Evolutionary conservation across 2,329 filamentous ascomycete genomes (phyloP), one percentile per base, ranked within the genome.

Genomic region (Beauveria sp.): DNA sequence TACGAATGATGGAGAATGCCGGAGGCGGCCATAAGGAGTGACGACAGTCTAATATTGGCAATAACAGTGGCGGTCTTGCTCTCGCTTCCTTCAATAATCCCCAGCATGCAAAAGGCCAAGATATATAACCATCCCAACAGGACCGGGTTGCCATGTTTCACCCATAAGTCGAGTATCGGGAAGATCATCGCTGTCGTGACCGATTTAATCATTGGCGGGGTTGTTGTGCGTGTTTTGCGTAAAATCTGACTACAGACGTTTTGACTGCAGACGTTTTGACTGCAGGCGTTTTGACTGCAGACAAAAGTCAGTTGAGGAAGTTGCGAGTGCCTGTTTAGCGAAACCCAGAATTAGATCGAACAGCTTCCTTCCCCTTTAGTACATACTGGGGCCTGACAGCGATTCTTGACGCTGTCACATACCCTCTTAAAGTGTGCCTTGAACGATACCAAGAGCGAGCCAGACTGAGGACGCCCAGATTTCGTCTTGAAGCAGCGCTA

Each of bases 91-190:
- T 72, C 71, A 8, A 75, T 61, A 26, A 79, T 71, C 9, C 73
- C 71, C 0, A 77, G 67, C 1, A 64, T 63, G 49, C 75, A 76
- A 61, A 78, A 79, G 5, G 69, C 60, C 34, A 69, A 61, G 5
- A 78, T 65, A 60, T 74, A 78, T 28, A 69, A 57, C 75, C 76
- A 79, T 49, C 74, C 73, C 5, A 78, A 46, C 5, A 74, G 56
- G n/a, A 73, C 73, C 6, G 63, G 20, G 42, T 66, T 62, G 34
- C 73, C 71, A 62, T 78, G 76, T 26, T 67, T 70, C 42, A 70
- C 51, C 1, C 73, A 61, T 40, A 75, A 58, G 60, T 70, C 77
- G 5, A 71, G 34, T 0, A 67, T 65, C 1, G 72, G 69, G 10
- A 72, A 60, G 47, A 67, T 58, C 46, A 77, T 65, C 30, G 71